Conservation (phyloP, 2,329 filamentous ascomycete genomes). For the Epicoccum sorghinum region DNA sequence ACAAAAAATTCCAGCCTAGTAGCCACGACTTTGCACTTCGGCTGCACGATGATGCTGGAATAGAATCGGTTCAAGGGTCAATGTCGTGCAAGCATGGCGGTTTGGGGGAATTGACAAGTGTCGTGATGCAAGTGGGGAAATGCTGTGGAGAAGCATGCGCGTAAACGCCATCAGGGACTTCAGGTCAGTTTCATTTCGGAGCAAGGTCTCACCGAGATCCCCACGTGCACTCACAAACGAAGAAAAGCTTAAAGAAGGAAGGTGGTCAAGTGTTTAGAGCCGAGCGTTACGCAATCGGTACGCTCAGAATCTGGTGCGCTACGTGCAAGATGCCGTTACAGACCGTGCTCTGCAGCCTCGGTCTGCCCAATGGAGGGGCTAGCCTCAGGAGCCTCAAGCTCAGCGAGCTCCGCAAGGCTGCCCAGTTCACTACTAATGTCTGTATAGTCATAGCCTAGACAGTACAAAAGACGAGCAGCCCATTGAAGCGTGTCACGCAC, state of each 20-base stretch:
- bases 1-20: slow-evolving; percentile 1
- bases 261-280: slow-evolving; percentile 8
- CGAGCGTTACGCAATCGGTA: slow-evolving; percentile 26
- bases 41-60: slow-evolving; percentile 18
- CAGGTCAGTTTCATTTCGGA: background rate
- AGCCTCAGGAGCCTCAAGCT: slow-evolving; percentile 35
- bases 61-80: slow-evolving; percentile 1
- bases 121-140: slow-evolving; percentile 11
- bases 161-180: slow-evolving; percentile 26
- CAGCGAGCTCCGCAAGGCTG: slow-evolving; percentile 37
- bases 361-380: slow-evolving; percentile 16
- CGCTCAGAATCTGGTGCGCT: slow-evolving; percentile 15
- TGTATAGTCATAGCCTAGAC: slow-evolving; percentile 41
- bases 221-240: slow-evolving; percentile 11
- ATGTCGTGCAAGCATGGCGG: slow-evolving; percentile 3
- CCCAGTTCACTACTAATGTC: slow-evolving; percentile 42
- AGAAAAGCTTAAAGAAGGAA: slow-evolving; percentile 12
- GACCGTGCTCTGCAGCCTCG: slow-evolving; percentile 17
- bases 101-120: slow-evolving; percentile 13
- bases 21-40: slow-evolving; percentile 8
- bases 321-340: slow-evolving; percentile 29
- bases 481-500: slow-evolving; percentile 38
- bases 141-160: slow-evolving; percentile 21
- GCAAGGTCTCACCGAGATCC: slow-evolving; percentile 2
- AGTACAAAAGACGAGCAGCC: slow-evolving; percentile 39